Percentiles rank a stretch among this genome's conserved stretches.
Conservation (phyloP, 176 grass and related monocot species). For the Coix lacrymajobi region DNA sequence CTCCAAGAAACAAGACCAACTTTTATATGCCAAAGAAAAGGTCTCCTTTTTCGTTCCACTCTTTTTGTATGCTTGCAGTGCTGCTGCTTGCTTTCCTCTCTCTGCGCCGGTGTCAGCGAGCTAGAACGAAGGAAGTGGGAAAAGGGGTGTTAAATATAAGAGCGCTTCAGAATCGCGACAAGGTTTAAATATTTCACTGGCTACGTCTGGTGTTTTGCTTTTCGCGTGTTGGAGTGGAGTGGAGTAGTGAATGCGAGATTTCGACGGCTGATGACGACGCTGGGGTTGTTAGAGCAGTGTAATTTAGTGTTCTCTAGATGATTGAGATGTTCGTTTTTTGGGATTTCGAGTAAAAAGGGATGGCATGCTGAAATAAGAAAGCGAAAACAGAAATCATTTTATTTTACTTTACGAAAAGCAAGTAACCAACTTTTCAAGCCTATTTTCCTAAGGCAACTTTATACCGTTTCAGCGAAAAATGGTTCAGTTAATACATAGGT, state of each 20-base stretch:
- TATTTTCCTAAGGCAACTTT: no score
- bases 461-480: no score
- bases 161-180: neutral
- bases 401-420: neutral
- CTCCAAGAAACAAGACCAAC: conserved; percentile 21
- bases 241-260: neutral
- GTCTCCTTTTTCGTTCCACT: neutral
- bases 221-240: neutral
- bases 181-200: neutral
- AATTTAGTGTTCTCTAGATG: neutral
- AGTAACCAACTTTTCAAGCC: no score
- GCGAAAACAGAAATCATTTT: neutral
- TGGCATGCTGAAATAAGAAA: neutral
- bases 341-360: neutral
- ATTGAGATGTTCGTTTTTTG: neutral
- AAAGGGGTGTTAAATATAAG: neutral
- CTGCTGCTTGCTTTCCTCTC: neutral
- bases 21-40: conserved; percentile 5
- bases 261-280: neutral
- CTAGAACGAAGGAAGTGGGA: neutral
- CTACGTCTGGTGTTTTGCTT: neutral
- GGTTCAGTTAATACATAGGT: no score
- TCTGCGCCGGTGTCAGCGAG: neutral
- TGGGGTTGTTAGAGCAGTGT: neutral
- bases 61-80: conserved; percentile 14